These are phyloP conservation scores for Glycine soja DNA, from an alignment of 306 rosid species.

Conservation along the genomic window DNA sequence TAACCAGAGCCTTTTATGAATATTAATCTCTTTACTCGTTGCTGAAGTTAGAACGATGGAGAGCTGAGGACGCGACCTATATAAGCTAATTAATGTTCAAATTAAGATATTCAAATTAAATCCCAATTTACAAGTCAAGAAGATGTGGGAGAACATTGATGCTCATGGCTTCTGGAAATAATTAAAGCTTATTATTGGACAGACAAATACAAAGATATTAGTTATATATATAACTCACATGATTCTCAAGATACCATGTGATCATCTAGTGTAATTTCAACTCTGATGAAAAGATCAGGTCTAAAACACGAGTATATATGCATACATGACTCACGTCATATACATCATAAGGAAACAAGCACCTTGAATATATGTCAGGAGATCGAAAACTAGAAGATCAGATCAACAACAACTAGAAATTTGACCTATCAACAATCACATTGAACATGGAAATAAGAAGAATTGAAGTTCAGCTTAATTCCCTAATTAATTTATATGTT, in stretches of 20 bases:
- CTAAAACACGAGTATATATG: not conserved
- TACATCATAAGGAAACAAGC: too few species aligned
- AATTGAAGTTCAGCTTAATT: not conserved
- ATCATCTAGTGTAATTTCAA: slow-evolving; percentile 41
- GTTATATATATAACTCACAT: slow-evolving; percentile 34
- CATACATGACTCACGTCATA: not conserved
- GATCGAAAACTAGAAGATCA: too few species aligned
- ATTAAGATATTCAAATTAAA: not conserved
- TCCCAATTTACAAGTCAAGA: slow-evolving; percentile 35
- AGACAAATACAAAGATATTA: slow-evolving; percentile 49
- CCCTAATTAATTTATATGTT: not conserved
- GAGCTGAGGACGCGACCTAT: not conserved
- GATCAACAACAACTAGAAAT: too few species aligned
- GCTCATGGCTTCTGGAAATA: not conserved
- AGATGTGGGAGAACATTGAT: not conserved
- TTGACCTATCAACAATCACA: not conserved
- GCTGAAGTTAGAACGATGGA: not conserved
- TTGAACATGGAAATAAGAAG: slow-evolving; percentile 22
- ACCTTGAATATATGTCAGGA: too few species aligned
- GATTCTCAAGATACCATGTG: slow-evolving; percentile 31
- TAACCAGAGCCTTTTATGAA: not conserved
- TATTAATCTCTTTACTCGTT: not conserved
- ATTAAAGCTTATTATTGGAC: slow-evolving; percentile 31
- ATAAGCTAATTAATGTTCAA: not conserved
- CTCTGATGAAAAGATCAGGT: slow-evolving; percentile 18